A percentile compares a stretch with the other conserved stretches of the same genome.
Conservation (phyloP, 768 basidiomycete species). For the Leccinum obscurum region DNA sequence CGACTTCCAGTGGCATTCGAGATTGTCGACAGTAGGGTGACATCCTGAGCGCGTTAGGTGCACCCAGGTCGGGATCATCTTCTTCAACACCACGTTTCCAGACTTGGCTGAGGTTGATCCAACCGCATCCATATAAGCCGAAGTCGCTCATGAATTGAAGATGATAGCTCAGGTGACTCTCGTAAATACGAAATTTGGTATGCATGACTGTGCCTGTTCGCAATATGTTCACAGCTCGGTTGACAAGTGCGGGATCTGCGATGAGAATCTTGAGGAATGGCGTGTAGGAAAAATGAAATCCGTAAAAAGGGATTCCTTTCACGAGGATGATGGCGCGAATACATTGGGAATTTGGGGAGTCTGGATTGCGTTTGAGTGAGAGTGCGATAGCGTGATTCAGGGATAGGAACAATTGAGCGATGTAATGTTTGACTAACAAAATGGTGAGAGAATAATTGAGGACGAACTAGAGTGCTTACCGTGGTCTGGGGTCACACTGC, state of each 20-base stretch:
- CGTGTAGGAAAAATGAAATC: constrained; percentile 80
- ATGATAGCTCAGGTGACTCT: constrained; percentile 85
- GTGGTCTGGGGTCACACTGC: constrained; percentile 57
- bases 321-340: constrained; percentile 80
- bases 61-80: constrained; percentile 15
- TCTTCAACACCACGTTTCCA: constrained; percentile 52
- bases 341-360: constrained; percentile 55
- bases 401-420: constrained; percentile 64
- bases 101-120: constrained; percentile 73
- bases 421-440: constrained; percentile 69
- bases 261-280: constrained; percentile 89
- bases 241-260: constrained; percentile 66
- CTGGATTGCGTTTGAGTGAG: constrained; percentile 73
- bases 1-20: constrained; percentile 77
- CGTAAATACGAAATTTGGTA: constrained; percentile 76
- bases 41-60: constrained; percentile 35
- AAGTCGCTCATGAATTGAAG: constrained; percentile 96
- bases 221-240: constrained; percentile 72
- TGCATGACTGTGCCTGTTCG: constrained; percentile 82
- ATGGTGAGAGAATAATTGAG: constrained; percentile 2
- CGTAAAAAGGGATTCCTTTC: constrained; percentile 96
- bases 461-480: constrained; percentile 44
- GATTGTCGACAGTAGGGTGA: constrained; percentile 70
- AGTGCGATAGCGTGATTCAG: constrained; percentile 86
- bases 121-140: constrained; percentile 92